Conservation (phyloP, 2,329 filamentous ascomycete genomes). For the Pestalotiopsis sp. region DNA sequence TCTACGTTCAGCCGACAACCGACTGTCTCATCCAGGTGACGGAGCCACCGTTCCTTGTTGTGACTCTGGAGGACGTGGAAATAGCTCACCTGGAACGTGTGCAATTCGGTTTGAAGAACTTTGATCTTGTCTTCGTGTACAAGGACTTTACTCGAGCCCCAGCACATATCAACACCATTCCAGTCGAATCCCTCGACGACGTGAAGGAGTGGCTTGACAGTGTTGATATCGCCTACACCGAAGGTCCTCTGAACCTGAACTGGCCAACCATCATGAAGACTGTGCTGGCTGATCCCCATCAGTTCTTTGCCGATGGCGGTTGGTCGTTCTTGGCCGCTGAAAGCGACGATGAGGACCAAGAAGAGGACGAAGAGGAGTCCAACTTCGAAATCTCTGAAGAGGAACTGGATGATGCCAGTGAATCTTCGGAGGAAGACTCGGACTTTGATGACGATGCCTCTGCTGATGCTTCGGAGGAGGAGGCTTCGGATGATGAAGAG, state of each 20-base stretch:
- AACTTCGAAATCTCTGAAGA: slow-evolving; percentile 90
- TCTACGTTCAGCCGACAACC: slow-evolving; percentile 93
- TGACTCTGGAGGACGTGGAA: slow-evolving; percentile 95
- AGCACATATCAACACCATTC: slow-evolving; percentile 96
- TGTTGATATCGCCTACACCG: slow-evolving; percentile 90
- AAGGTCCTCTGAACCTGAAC: slow-evolving; percentile 96
- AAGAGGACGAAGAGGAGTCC: slow-evolving; percentile 85
- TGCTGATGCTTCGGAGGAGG: slow-evolving; percentile 79
- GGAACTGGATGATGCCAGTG: slow-evolving; percentile 82
- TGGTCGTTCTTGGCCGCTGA: slow-evolving; percentile 92
- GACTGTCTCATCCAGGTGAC: slow-evolving; percentile 97
- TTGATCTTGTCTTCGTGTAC: slow-evolving; percentile 97
- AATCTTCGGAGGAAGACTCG: slow-evolving; percentile 78
- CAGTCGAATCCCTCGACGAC: slow-evolving; percentile 89
- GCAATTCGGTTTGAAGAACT: slow-evolving; percentile 96
- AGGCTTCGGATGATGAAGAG: slow-evolving; percentile 68
- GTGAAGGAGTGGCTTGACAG: slow-evolving; percentile 98
- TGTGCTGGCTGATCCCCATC: slow-evolving; percentile 88
- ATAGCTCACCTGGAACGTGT: slow-evolving; percentile 96
- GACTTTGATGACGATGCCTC: slow-evolving; percentile 92
- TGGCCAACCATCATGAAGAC: slow-evolving; percentile 99
- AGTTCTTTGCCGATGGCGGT: slow-evolving; percentile 93
- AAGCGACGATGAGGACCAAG: slow-evolving; percentile 80
- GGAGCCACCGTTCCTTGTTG: slow-evolving; percentile 93
- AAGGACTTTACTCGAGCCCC: slow-evolving; percentile 94